Percentiles rank a stretch among this genome's conserved stretches.
phyloP scores from a whole-genome alignment of 306 rosid species.

The Oxytropis ochrocephala region DNA sequence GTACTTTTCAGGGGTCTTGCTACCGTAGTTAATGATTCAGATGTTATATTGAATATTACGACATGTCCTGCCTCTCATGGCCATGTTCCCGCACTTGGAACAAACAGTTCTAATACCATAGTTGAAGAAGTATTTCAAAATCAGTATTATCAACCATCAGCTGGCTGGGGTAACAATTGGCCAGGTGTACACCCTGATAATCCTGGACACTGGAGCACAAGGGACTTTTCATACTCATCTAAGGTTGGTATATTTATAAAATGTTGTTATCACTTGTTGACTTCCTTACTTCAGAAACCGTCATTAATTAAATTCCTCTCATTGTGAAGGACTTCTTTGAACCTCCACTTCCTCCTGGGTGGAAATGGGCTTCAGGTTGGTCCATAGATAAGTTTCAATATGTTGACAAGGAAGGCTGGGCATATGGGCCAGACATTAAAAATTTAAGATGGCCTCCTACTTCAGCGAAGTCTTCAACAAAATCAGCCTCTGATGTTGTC shows the following conservation, averaged over 20 bases:
- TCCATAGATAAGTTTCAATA: slow-evolving; percentile 53
- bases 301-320: slow-evolving; percentile 15
- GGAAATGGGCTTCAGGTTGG: slow-evolving; percentile 77
- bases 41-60: slow-evolving; percentile 53
- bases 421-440: slow-evolving; percentile 54
- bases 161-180: slow-evolving; percentile 69
- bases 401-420: slow-evolving; percentile 89
- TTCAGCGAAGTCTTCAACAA: slow-evolving; percentile 51
- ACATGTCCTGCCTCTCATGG: slow-evolving; percentile 48
- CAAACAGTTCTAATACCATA: slow-evolving; percentile 21
- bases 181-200: slow-evolving; percentile 31
- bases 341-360: slow-evolving; percentile 77
- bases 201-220: slow-evolving; percentile 68
- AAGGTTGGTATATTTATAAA: slow-evolving; percentile 37
- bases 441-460: slow-evolving; percentile 61
- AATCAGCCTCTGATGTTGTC: slow-evolving; percentile 50
- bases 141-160: slow-evolving; percentile 50
- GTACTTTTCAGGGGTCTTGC: slow-evolving; percentile 85
- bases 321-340: slow-evolving; percentile 70
- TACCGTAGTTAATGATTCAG: slow-evolving; percentile 76
- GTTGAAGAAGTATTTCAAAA: slow-evolving; percentile 69
- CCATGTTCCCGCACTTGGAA: slow-evolving; percentile 26
- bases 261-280: background rate
- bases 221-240: slow-evolving; percentile 54
- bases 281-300: background rate